Evolutionary conservation across 2,329 filamentous ascomycete species (phyloP), one percentile per base, ranked within the genome.

Genomic region (Sarocladium oryzae): DNA sequence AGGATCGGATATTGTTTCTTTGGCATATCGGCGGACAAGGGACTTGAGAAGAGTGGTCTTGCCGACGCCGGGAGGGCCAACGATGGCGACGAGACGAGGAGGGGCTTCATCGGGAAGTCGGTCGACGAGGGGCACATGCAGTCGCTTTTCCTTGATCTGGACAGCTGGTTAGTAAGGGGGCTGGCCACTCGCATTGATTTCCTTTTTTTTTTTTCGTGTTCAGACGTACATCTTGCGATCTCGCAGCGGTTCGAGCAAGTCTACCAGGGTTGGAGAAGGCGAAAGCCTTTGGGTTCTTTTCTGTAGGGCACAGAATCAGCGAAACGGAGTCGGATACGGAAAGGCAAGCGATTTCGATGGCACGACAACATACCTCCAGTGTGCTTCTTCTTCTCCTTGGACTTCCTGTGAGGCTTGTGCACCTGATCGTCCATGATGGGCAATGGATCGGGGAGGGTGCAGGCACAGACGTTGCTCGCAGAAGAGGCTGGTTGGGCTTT

Each of bases 1-100:
- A 1, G 93, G 93, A 28, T 92, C 85, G 26, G 89, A 86, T 36
- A 99, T 81, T 0, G 89, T 92, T 67, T 99, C 93, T 66, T 99
- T 99, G 41, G 93, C 89, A 73, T 97, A 97, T 66, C 93, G 81
- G 58, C 89, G 85, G 62, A 99, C 88, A 53, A 99, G 76, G 11
- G 91, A 96, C 67, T 97, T 99, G 65, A 97, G 83, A 33, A 97
- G 77, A 0, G 92, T 97, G 2, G 92, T 96, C 75, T 97, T 97
- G 60, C 92, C 93, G 46, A 91, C 92, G 54, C 93, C 93, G 1
- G 93, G 89, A 52, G 93, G 93, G 51, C 93, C 95, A 64, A 97
- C 91, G 54, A 99, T 91, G 55, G 89, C 84, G 60, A 97, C 92
- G 52, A 99, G 84, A 54, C 95, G 83, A 53, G 93, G 93, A 23